Evolutionary conservation across 2,329 filamentous ascomycete species (phyloP).

Genomic region (Sphaceloma murrayae): DNA sequence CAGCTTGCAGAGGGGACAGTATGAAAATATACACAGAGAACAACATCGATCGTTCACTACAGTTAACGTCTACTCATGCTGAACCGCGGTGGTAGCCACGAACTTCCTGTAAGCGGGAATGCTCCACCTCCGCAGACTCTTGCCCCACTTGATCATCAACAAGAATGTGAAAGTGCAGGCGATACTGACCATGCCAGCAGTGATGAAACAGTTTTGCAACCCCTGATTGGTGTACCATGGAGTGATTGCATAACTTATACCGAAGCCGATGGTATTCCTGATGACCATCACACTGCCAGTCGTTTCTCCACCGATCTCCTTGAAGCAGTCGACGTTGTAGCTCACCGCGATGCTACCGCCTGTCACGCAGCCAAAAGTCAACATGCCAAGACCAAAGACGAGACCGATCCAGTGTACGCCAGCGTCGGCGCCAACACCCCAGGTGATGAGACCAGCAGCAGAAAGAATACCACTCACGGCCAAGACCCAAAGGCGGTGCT

Average conservation of each 20-base stretch:
- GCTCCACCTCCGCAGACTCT: conserved; percentile 33
- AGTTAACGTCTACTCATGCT: background rate
- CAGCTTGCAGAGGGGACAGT: background rate
- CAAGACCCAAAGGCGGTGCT: conserved; percentile 21
- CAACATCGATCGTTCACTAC: too few relatives aligned
- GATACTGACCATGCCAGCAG: conserved; percentile 17
- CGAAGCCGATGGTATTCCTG: conserved; percentile 20
- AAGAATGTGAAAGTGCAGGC: conserved; percentile 27
- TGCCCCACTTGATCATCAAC: conserved; percentile 43
- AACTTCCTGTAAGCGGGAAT: conserved; percentile 33
- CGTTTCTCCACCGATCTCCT: conserved; percentile 17
- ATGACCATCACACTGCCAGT: conserved; percentile 21
- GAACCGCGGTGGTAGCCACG: conserved; percentile 23
- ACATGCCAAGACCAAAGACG: conserved; percentile 19
- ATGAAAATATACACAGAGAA: background rate
- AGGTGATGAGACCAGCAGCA: conserved; percentile 20
- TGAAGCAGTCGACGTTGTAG: conserved; percentile 22
- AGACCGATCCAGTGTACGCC: conserved; percentile 21
- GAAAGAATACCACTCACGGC: conserved; percentile 19
- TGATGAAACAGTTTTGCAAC: conserved; percentile 19
- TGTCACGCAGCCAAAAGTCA: conserved; percentile 20
- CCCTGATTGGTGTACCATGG: conserved; percentile 18
- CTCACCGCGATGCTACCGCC: conserved; percentile 19
- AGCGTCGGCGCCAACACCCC: conserved; percentile 19
- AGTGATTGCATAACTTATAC: conserved; percentile 14